Percentiles rank a stretch among this genome's conserved stretches.
Conservation (phyloP, 2,329 filamentous ascomycete genomes). For the Cucurbitaria berberidis region DNA sequence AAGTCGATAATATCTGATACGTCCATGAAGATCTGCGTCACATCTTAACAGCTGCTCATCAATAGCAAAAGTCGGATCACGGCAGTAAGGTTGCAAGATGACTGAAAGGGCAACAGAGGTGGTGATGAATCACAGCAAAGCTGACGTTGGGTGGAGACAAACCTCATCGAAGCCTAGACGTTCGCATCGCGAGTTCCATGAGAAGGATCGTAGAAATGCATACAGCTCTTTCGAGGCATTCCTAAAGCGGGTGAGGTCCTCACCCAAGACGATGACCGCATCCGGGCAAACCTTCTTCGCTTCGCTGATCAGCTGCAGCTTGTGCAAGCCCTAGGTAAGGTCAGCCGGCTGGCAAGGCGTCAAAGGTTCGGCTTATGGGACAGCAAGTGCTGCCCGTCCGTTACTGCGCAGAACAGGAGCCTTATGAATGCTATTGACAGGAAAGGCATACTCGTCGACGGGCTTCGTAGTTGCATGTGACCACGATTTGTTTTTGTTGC, state of each 20-base stretch:
- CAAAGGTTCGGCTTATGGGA: slow-evolving; percentile 1
- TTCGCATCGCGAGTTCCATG: slow-evolving; percentile 81
- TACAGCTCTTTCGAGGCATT: slow-evolving; percentile 85
- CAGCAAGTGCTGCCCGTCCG: neutral
- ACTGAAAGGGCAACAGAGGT: neutral
- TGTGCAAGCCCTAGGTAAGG: slow-evolving; percentile 62
- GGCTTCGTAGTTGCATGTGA: slow-evolving; percentile 80
- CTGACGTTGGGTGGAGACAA: slow-evolving; percentile 8
- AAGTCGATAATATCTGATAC: slow-evolving; percentile 86
- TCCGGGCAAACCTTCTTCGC: slow-evolving; percentile 82
- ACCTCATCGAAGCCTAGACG: slow-evolving; percentile 91
- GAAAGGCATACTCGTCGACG: slow-evolving; percentile 61
- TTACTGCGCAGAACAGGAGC: neutral
- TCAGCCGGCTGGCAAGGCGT: slow-evolving; percentile 29
- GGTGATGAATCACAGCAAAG: slow-evolving; percentile 8
- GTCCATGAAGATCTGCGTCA: slow-evolving; percentile 69
- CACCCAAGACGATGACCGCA: slow-evolving; percentile 81
- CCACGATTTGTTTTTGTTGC: slow-evolving; percentile 87
- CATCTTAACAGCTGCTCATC: slow-evolving; percentile 12
- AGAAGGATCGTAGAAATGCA: slow-evolving; percentile 71
- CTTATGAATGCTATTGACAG: neutral
- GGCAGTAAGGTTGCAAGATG: neutral
- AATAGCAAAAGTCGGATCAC: neutral
- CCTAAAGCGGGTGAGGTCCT: slow-evolving; percentile 75
- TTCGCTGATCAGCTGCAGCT: slow-evolving; percentile 84